Percentiles rank a stretch among this genome's conserved stretches.
phyloP scores from a whole-genome alignment of 1,139 yeast genomes.

The Yamadazyma spencermartinsiae region DNA sequence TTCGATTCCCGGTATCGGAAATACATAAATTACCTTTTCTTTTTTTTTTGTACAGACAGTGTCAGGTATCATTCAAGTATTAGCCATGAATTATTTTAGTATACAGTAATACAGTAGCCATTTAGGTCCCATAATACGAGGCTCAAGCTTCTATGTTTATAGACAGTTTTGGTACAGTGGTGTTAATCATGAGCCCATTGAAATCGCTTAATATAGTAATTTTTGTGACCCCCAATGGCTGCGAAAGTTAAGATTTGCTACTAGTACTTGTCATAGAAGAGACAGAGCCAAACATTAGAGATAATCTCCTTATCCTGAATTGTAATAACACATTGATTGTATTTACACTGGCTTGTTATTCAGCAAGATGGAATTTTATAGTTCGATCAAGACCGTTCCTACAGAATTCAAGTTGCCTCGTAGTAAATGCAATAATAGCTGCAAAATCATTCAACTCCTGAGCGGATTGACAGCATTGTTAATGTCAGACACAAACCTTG shows the following conservation, averaged over 20 bases:
- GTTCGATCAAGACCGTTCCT: not conserved
- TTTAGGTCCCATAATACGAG: too few relatives aligned
- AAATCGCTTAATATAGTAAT: conserved; percentile 8
- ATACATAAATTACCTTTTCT: conserved; percentile 20
- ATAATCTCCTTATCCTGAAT: not conserved
- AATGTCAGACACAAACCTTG: conserved; percentile 57
- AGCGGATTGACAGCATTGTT: conserved; percentile 55
- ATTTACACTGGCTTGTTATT: not conserved
- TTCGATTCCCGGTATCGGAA: conserved; percentile 82
- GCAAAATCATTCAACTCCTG: conserved; percentile 42
- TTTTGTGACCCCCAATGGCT: conserved; percentile 2
- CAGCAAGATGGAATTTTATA: not conserved
- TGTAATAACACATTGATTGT: not conserved
- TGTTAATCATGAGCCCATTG: too few relatives aligned
- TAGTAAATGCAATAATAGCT: conserved; percentile 1
- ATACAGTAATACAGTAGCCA: too few relatives aligned
- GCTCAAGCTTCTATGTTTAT: too few relatives aligned
- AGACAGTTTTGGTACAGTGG: too few relatives aligned
- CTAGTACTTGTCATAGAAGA: not conserved
- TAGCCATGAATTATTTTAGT: too few relatives aligned
- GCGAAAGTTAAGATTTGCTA: not conserved
- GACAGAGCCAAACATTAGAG: not conserved
- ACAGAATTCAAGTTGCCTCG: conserved; percentile 7
- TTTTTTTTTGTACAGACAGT: conserved; percentile 26
- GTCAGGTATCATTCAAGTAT: too few relatives aligned